Percentiles rank a stretch among this genome's conserved stretches.
Conservation (phyloP, 78 protist species). For the Polysphondylium violaceum region DNA sequence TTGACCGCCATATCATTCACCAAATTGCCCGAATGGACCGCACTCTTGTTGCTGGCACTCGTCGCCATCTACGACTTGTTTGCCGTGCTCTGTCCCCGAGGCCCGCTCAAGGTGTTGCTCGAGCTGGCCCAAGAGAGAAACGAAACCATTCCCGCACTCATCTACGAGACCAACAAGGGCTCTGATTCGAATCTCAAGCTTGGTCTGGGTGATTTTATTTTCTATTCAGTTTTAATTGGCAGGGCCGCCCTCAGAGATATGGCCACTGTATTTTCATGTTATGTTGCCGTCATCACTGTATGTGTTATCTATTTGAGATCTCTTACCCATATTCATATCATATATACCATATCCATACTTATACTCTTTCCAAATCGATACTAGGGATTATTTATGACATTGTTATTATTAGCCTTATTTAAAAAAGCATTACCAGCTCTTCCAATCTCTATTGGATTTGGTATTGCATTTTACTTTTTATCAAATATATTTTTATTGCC, state of each 20-base stretch:
- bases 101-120: constrained; percentile 95
- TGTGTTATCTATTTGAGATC: not conserved
- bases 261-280: constrained; percentile 88
- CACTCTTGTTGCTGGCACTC: constrained; percentile 90
- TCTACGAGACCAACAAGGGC: constrained; percentile 83
- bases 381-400: constrained; percentile 90
- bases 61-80: constrained; percentile 93
- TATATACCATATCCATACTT: not conserved
- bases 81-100: constrained; percentile 95
- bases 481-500: constrained; percentile 83
- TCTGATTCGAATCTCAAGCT: constrained; percentile 87
- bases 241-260: constrained; percentile 88
- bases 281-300: constrained; percentile 91
- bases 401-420: constrained; percentile 87
- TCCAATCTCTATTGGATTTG: constrained; percentile 95
- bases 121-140: constrained; percentile 94
- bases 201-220: constrained; percentile 99
- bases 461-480: constrained; percentile 87
- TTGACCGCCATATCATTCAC: constrained; percentile 88
- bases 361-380: not conserved
- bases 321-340: not conserved
- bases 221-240: constrained; percentile 94
- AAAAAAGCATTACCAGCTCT: constrained; percentile 97
- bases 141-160: constrained; percentile 95
- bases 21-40: constrained; percentile 96